A percentile compares a stretch with the other conserved stretches of the same genome.
Evolutionary conservation across 2,329 filamentous ascomycete species (phyloP).

Genomic region (Diplodia intermedia): DNA sequence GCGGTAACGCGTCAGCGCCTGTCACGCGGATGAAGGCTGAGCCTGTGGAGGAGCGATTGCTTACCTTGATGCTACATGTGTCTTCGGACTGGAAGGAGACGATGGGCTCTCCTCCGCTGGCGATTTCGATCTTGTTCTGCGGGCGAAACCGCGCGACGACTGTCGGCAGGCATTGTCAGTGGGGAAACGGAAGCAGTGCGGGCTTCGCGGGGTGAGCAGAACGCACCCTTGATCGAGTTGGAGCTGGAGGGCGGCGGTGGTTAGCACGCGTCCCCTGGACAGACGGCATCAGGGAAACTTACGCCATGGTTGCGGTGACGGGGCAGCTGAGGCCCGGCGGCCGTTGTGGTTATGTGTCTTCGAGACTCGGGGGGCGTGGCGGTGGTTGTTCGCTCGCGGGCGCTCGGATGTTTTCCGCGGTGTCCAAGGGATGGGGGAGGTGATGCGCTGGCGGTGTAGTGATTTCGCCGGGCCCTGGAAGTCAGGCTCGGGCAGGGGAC

Average conservation of each 20-base stretch:
- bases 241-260: constrained; percentile 45
- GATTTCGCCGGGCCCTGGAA: constrained; percentile 28
- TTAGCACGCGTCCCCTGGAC: constrained; percentile 58
- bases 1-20: constrained; percentile 33
- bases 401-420: constrained; percentile 42
- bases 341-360: constrained; percentile 34
- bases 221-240: constrained; percentile 57
- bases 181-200: constrained; percentile 11
- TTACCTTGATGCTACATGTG: constrained; percentile 83
- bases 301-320: constrained; percentile 49
- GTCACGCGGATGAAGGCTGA: background rate
- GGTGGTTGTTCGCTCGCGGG: constrained; percentile 32
- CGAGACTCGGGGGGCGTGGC: constrained; percentile 10
- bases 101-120: constrained; percentile 88
- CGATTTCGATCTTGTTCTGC: constrained; percentile 92
- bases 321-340: constrained; percentile 46
- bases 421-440: constrained; percentile 37
- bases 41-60: background rate
- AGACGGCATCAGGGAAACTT: constrained; percentile 37
- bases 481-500: constrained; percentile 18
- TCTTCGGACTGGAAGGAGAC: constrained; percentile 88
- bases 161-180: constrained; percentile 52
- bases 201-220: constrained; percentile 3
- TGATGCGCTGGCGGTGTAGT: constrained; percentile 30
- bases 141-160: constrained; percentile 98